Conservation (phyloP, 352 stramenopile genomes). For the Phytophthora vignae region DNA sequence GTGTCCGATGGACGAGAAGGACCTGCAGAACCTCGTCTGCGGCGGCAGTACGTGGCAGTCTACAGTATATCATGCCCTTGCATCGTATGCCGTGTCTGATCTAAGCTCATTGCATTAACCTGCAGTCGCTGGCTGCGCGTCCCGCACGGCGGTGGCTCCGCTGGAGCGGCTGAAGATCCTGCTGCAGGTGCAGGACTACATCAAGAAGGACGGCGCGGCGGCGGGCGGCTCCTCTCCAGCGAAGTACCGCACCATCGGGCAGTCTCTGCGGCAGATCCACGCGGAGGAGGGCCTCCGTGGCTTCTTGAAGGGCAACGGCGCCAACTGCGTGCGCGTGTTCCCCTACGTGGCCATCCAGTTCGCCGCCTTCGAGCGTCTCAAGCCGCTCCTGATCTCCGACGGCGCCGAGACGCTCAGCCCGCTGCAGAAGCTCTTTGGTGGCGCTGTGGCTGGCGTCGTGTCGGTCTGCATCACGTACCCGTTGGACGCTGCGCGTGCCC, state of each 20-base stretch:
- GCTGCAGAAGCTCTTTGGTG: slow-evolving; percentile 62
- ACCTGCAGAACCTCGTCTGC: slow-evolving; percentile 74
- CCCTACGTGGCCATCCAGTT: slow-evolving; percentile 86
- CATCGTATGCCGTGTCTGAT: neutral
- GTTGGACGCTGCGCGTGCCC: slow-evolving; percentile 76
- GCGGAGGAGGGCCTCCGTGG: slow-evolving; percentile 67
- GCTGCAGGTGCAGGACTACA: slow-evolving; percentile 79
- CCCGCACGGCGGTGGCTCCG: slow-evolving; percentile 72
- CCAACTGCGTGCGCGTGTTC: slow-evolving; percentile 83
- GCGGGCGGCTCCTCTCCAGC: slow-evolving; percentile 1
- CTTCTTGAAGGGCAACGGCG: slow-evolving; percentile 84
- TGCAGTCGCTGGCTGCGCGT: slow-evolving; percentile 74
- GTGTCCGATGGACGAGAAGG: slow-evolving; percentile 42
- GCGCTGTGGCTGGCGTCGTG: slow-evolving; percentile 67
- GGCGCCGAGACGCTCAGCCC: slow-evolving; percentile 49
- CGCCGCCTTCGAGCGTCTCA: slow-evolving; percentile 69
- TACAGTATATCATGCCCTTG: neutral
- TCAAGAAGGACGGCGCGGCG: slow-evolving; percentile 34
- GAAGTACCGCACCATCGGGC: slow-evolving; percentile 67
- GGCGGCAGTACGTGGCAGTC: slow-evolving; percentile 62
- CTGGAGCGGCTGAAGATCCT: slow-evolving; percentile 86
- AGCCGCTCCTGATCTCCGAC: slow-evolving; percentile 54
- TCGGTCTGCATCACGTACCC: slow-evolving; percentile 79
- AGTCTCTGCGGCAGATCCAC: slow-evolving; percentile 71
- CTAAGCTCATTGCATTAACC: neutral